Evolutionary conservation across 306 rosid genomes (phyloP), one percentile per base, ranked within the genome.

Genomic region (Vigna nakashimae): DNA sequence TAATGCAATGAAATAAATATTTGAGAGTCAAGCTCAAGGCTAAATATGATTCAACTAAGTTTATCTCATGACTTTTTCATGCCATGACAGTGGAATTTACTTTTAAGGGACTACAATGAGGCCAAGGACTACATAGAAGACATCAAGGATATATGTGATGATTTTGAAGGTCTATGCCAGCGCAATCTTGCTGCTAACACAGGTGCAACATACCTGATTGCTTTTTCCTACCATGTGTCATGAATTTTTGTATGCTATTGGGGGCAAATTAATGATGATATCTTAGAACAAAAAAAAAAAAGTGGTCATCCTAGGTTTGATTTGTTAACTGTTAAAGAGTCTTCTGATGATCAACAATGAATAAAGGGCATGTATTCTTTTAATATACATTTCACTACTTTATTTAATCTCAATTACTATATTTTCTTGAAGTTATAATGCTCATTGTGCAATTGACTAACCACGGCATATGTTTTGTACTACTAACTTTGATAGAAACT

Each of bases 41-140:
- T 43, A 57, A 24, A 65, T 79, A 71, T 75, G 59, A 46, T 55
- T 64, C 32, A 69, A 82, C 73, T 70, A 81, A 74, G 49, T 74
- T 55, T 62, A 28, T 74, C 50, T 63, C 65, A 43, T 79, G 70
- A 82, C 13, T 78, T 69, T 26, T 73, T 77, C 65, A 51, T 71
- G 48, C 78, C 71, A 78, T 78, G 73, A 68, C 84, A 92, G 99
- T 88, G 97, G 97, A 91, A 91, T 80, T 90, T 91, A 77, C 97
- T 95, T 78, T 70, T 73, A 66, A 82, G 81, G 74, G 99, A 95
- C 83, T 92, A 92, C 89, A 82, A 85, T 11, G 98, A 95, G 77
- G 98, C 99, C 52, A 91, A 82, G 87, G 98, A 90, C 80, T 91
- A 91, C 89, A 91, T 92, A 78, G 97, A 95, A 88, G 99, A 95